A percentile compares a stretch with the other conserved stretches of the same genome.
phyloP scores from a whole-genome alignment of 2,329 filamentous ascomycete species.

The Diaporthe capsici region DNA sequence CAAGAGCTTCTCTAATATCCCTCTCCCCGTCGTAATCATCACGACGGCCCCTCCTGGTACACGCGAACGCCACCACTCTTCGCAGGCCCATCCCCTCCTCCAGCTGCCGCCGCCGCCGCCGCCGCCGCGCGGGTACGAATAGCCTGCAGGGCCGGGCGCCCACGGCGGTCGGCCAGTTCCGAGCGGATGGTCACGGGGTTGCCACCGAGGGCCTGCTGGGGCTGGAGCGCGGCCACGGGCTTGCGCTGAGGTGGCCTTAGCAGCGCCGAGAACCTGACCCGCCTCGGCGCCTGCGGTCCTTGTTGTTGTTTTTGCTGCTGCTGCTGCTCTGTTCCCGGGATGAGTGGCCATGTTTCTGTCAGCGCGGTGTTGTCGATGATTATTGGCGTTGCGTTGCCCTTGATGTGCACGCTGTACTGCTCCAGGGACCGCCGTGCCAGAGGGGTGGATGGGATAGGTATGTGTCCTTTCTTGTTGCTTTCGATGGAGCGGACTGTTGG shows the following conservation, averaged over 20 bases:
- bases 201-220: slow-evolving; percentile 15
- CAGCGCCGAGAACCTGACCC: slow-evolving; percentile 27
- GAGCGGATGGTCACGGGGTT: slow-evolving; percentile 28
- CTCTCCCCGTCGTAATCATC: not conserved
- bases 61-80: not conserved
- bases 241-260: slow-evolving; percentile 21
- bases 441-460: not conserved
- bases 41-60: slow-evolving; percentile 9
- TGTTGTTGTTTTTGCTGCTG: not conserved
- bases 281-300: not conserved
- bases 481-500: not conserved
- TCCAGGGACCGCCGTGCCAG: slow-evolving; percentile 7
- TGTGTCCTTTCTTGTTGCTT: not conserved
- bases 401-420: slow-evolving; percentile 30
- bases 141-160: slow-evolving; percentile 31
- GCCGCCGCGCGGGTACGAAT: slow-evolving; percentile 4
- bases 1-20: not conserved
- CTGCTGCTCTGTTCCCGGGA: not conserved
- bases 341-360: not conserved
- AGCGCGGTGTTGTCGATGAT: not conserved
- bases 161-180: slow-evolving; percentile 27
- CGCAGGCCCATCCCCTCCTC: not conserved
- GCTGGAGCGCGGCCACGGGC: slow-evolving; percentile 14
- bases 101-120: not conserved
- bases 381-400: slow-evolving; percentile 26